These are phyloP conservation scores for Gossypium raimondii DNA, from an alignment of 345 rosid species.

Conservation along the genomic window DNA sequence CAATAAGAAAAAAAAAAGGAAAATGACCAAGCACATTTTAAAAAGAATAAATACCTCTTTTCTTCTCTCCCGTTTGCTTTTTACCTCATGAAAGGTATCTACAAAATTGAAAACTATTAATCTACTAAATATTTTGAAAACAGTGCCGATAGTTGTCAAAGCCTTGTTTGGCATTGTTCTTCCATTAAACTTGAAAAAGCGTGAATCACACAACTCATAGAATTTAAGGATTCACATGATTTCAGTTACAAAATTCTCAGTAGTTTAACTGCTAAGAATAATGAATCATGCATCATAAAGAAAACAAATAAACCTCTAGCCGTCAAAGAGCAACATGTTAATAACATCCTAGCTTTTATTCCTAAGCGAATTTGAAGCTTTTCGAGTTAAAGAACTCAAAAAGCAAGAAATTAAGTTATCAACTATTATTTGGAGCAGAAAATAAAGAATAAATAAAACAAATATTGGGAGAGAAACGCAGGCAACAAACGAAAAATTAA, in stretches of 20 bases:
- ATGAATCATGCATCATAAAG: background rate
- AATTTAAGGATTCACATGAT: background rate
- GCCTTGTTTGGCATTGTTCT: background rate
- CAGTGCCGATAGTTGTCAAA: background rate
- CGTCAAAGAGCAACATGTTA: background rate
- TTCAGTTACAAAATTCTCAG: background rate
- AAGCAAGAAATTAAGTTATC: background rate
- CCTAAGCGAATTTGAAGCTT: background rate
- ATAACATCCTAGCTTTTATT: background rate
- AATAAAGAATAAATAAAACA: background rate
- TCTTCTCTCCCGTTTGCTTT: slow-evolving; percentile 58
- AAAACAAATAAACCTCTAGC: background rate
- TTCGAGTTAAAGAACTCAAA: background rate
- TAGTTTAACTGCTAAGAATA: background rate
- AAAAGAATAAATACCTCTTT: slow-evolving; percentile 39
- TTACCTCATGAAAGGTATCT: slow-evolving; percentile 62
- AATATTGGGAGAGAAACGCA: background rate
- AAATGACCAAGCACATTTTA: background rate
- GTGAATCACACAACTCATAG: background rate
- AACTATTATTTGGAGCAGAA: background rate
- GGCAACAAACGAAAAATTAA: background rate
- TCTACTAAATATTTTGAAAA: background rate
- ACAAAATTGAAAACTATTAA: slow-evolving; percentile 19
- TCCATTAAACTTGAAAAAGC: background rate
- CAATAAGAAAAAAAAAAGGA: background rate